These are phyloP conservation scores for Emergomyces africanus DNA, from an alignment of 2,329 filamentous ascomycete species.

Conservation along the genomic window DNA sequence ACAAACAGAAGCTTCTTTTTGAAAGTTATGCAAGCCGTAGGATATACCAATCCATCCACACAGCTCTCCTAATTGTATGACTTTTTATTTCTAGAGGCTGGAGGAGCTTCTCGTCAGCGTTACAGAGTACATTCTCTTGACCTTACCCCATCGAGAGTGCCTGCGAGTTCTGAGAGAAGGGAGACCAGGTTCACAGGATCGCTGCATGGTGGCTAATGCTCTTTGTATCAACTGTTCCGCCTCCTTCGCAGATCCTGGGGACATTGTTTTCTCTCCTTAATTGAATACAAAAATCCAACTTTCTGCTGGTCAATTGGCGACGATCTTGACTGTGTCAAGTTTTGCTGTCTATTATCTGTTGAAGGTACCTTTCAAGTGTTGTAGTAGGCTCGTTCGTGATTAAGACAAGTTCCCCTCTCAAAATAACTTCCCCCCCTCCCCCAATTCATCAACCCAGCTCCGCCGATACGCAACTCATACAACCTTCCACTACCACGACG, in stretches of 20 bases:
- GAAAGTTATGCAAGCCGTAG: neutral
- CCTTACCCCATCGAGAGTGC: neutral
- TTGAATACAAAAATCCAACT: neutral
- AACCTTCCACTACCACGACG: neutral
- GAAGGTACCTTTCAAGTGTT: neutral
- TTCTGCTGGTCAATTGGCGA: neutral
- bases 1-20: neutral
- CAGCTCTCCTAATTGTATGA: neutral
- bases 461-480: neutral
- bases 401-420: neutral
- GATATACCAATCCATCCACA: neutral
- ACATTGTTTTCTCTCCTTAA: neutral
- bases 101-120: neutral
- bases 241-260: conserved; percentile 1
- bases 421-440: neutral
- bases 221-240: conserved; percentile 1
- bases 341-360: neutral
- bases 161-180: neutral
- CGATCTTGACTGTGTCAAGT: neutral
- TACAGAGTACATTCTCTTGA: neutral
- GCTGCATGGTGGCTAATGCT: conserved; percentile 2
- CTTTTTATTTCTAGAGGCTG: neutral
- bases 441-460: neutral
- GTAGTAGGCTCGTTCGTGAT: neutral
- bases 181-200: neutral